Evolutionary conservation across 148 eudicot species (phyloP).

Genomic region (Rhododendron simsii): DNA sequence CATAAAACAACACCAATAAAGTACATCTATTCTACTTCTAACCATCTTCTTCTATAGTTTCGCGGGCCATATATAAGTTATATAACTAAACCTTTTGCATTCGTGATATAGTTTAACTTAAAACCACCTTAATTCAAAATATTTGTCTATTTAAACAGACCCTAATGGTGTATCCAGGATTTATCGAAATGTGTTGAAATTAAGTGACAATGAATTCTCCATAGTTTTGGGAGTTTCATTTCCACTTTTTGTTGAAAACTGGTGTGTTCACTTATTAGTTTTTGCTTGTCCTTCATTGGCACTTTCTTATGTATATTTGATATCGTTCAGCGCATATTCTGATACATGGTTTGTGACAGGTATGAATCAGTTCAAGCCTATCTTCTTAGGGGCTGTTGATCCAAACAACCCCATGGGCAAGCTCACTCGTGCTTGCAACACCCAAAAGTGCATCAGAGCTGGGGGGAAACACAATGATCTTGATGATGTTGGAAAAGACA

Average conservation of each 20-base stretch:
- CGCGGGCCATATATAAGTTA: not conserved
- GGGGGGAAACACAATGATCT: conserved; percentile 99
- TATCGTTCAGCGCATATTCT: not conserved
- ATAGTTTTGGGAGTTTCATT: not conserved
- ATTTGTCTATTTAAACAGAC: not conserved
- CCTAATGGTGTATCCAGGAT: not conserved
- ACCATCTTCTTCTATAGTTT: not conserved
- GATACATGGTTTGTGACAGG: conserved; percentile 34
- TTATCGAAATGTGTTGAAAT: not conserved
- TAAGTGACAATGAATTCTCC: not conserved
- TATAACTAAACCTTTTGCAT: not conserved
- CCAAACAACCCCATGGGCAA: conserved; percentile 75
- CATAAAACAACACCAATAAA: not conserved
- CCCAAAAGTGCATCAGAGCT: conserved; percentile 95
- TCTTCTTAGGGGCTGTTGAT: conserved; percentile 83
- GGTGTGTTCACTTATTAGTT: not conserved
- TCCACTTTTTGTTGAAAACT: not conserved
- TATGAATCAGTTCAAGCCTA: conserved; percentile 98
- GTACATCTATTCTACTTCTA: not conserved
- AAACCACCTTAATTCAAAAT: not conserved
- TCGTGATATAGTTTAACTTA: not conserved
- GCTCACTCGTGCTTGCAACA: conserved; percentile 91
- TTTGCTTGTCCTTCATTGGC: not conserved
- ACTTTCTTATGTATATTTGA: not conserved
- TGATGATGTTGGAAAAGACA: conserved; percentile 97